phyloP scores from a whole-genome alignment of 2,329 filamentous ascomycete genomes.

The Thielaviopsis ethacetica region DNA sequence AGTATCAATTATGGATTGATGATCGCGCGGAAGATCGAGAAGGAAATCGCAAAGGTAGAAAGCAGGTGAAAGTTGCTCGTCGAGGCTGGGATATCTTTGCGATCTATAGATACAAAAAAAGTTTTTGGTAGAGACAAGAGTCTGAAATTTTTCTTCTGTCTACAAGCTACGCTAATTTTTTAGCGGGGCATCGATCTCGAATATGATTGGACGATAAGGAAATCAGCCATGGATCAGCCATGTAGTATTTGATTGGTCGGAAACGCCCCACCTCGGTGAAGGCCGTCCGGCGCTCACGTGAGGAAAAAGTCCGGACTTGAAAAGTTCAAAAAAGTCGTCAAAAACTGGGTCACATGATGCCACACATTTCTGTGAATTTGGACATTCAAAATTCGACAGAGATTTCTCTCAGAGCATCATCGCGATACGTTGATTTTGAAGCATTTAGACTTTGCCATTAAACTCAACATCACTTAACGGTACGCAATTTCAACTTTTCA shows the following conservation, averaged over 20 bases:
- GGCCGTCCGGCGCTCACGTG: conserved; percentile 9
- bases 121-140: conserved; percentile 10
- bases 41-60: conserved; percentile 7
- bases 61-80: conserved; percentile 5
- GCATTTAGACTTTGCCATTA: background rate
- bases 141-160: conserved; percentile 14
- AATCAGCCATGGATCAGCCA: conserved; percentile 9
- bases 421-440: background rate
- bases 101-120: conserved; percentile 12
- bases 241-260: conserved; percentile 5
- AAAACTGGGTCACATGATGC: conserved; percentile 7
- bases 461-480: background rate
- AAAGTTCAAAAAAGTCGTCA: background rate
- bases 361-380: conserved; percentile 4
- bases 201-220: conserved; percentile 13
- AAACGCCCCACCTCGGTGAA: conserved; percentile 7
- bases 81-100: conserved; percentile 11
- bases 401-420: background rate
- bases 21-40: conserved; percentile 2
- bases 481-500: background rate
- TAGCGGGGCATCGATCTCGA: conserved; percentile 12
- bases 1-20: background rate
- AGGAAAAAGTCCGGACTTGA: background rate
- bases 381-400: background rate
- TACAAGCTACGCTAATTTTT: conserved; percentile 12